Base-by-base conservation (phyloP, 192 early-diverging fungal species). In the Podila minutissima region DNA sequence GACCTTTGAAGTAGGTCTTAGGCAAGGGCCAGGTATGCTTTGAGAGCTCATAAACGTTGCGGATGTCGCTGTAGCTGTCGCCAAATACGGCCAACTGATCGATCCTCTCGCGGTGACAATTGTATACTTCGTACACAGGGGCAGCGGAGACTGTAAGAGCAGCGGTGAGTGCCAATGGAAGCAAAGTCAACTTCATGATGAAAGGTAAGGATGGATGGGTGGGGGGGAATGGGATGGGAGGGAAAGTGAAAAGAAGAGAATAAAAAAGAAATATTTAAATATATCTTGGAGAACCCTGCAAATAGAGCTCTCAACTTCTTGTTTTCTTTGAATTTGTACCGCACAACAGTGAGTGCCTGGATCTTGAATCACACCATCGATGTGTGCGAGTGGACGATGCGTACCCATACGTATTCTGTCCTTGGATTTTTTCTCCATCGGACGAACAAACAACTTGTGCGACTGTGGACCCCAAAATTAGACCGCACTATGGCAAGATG, bases 21-120 rank as follows among this genome's bases (percentile, higher is more conserved):
- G 66, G 38, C 3, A 62, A 29, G 51, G 74, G 83, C 71, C 74
- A 77, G 10, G 62, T 38, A 3, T 66, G 35, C 15, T 83, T 72
- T 3, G 73, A 66, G 5, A 83, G 63, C 29, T 63, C 28, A 59
- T 63, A 86, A 2, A 74, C 77, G 32, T 84, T 83, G 50, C 86
- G 89, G 29, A 58, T 85, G 70, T 91, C 89, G 15, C 71, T 75
- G 72, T 82, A 82, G 7, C 88, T 89, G 67, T 91, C 89, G 8
- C 89, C 89, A 78, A 91, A 91, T 20, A 83, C 74, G 19, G 87
- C 72, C 31, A 90, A 29, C 41, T 66, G 75, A 17, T 88, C 73
- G 69, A 89, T 63, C 31, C 37, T 53, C 67, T 31, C 37, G 33
- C 38, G 2, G 20, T 24, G 9, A n/a, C 29, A 31, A 3, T 38